These are phyloP conservation scores for Oryza meyeriana DNA, from an alignment of 176 grass and related monocot species.

Conservation along the genomic window DNA sequence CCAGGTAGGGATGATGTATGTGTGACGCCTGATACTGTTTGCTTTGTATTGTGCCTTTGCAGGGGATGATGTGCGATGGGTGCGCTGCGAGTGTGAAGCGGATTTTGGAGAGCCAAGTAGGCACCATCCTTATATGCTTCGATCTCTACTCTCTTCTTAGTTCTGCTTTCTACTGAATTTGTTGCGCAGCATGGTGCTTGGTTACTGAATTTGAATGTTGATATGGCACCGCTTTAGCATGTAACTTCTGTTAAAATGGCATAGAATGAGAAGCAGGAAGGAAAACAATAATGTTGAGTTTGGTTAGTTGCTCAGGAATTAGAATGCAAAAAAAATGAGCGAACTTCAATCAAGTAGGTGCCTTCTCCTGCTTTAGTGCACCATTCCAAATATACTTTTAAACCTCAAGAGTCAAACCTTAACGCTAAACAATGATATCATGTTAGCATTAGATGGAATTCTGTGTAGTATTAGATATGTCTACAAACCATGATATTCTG, in stretches of 20 bases:
- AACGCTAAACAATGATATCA: background rate
- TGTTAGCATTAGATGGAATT: too few relatives aligned
- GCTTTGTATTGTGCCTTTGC: too few relatives aligned
- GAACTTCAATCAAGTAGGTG: background rate
- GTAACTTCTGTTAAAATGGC: background rate
- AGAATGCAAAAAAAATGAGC: background rate
- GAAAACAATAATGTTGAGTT: background rate
- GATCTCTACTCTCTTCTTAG: background rate
- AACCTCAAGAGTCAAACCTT: background rate
- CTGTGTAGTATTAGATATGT: background rate
- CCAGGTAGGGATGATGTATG: too few relatives aligned
- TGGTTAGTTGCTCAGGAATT: background rate
- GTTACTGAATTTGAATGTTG: background rate
- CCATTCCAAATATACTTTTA: background rate
- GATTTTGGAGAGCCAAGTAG: conserved; percentile 85
- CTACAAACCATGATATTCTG: background rate
- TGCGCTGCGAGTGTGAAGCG: conserved; percentile 83
- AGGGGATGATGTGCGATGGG: conserved; percentile 92
- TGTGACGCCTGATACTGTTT: background rate
- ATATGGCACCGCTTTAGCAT: background rate
- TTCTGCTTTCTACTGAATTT: background rate
- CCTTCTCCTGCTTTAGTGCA: background rate
- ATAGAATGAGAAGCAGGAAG: background rate
- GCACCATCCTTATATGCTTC: background rate
- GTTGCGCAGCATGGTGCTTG: background rate